Base-by-base conservation (phyloP, 805 yeast genomes). In the Priceomyces melissophilus region DNA sequence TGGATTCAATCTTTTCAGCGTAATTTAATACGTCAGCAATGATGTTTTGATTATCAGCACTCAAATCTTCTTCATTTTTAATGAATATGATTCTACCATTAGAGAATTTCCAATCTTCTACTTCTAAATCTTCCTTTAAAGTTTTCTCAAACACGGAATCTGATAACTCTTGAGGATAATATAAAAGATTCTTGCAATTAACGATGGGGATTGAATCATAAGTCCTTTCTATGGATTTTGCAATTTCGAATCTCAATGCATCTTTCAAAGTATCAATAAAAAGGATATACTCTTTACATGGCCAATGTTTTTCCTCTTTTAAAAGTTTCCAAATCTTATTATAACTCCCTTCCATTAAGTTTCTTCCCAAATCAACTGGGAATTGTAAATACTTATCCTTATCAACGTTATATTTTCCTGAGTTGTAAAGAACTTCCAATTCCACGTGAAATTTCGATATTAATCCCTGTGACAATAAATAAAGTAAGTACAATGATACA, bases 301-400 rank as follows among this genome's bases (percentile, higher is more conserved):
- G 82, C 49, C 82, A 80, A 54, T 67, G 68, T 30, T 66, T 52
- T 40, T 71, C 70, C 44, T 79, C 76, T 39, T 82, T 79, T 48
- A 85, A 74, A 41, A 86, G 74, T 51, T 79, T 82, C 84, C 93
- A 86, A 35, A 90, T 91, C 63, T 87, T 87, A 62, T 88, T 93
- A 64, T 90, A 93, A 49, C 91, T 85, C 32, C 99, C 99, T 66
- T 93, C 98, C 84, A 91, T 88, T 49, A 93, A 77, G 84, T 95
- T 87, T 49, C 87, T 82, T 61, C 93, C 98, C 53, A 93, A 80
- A 51, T 82, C 81, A 40, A 91, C 82, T 16, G 98, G 98, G 60
- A 89, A 89, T 36, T 79, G 76, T 50, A 91, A 70, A 59, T 75
- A 87, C 49, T 75, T 70, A 59, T 69, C 75, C 29, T 55, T 39